Base-by-base conservation (phyloP, 306 rosid genomes). In the Lathyrus sativus region DNA sequence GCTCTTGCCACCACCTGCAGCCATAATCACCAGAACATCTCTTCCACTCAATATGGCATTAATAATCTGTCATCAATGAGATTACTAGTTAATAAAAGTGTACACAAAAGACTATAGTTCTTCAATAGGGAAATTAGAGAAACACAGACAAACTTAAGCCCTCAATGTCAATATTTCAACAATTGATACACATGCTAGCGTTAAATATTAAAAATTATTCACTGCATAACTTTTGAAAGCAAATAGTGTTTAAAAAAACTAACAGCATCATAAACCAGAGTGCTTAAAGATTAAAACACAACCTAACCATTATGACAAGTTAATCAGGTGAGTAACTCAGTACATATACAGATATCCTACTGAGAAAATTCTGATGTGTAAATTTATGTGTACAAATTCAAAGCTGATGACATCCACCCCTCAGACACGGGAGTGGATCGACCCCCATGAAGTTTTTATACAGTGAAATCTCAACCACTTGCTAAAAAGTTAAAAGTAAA, bases 1-100 rank as follows among this genome's bases (percentile, higher is more conserved):
- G 76, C 98, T 92, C 83, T 92, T 92, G 80, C 98, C 98, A 82
- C 98, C 95, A 77, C 98, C 98, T 3, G 98, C 96, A 62, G 98
- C 98, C 98, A 92, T 92, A 78, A 92, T 86, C 70, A 92, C 98
- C 73, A 89, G 62, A 62, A 92, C 96, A 78, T 92, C 89, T 81
- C 87, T 86, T 79, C 95, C 80, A 72, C 91, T 87, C 98, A 92
- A 72, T 78, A 89, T 72, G 62, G 98, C 92, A 83, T 92, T 92
- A 68, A 89, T 84, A 70, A 92, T 92, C 98, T 92, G 86, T 35
- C 46, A 71, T 43, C 54, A 63, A 68, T 7, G 12, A 57, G 41
- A 67, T 58, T 67, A 48, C 64, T 44, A 46, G 43, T 81, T 59
- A 74, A 66, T 66, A 74, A 85, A 80, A 77, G 33, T 43, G 35